Base-by-base conservation (phyloP, 192 early-diverging fungal species). In the Gonapodya sp. region DNA sequence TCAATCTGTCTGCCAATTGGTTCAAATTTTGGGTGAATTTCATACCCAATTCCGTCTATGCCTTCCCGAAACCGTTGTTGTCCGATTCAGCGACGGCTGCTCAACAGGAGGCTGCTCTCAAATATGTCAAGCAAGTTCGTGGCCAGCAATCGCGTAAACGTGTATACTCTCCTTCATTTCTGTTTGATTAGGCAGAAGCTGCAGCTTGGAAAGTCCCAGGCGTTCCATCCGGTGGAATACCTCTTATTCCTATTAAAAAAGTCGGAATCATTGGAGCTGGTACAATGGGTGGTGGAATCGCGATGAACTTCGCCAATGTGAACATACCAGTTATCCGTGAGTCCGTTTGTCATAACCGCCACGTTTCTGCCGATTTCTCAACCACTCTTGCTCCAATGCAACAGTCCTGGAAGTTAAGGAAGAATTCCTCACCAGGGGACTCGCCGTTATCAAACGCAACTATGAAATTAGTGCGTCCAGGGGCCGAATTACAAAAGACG, bases 231-330 rank as follows among this genome's bases (percentile, higher is more conserved):
- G 24, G 24, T 8, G 46, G 24, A 8, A 64, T 64, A 24, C 8
- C 8, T 8, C 46, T 64, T 8, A 64, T 64, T 64, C 46, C 46
- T 8, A 64, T 64, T 24, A 64, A 64, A 24, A 64, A 64, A 24
- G 46, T 64, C 46, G 46, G 46, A 64, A 24, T 64, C 46, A 64
- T 64, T 64, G 46, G 46, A 8, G 46, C 46, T 24, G 46, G 75
- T 8, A 77, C 75, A 33, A 77, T 77, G 75, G 75, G 75, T 33
- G 75, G 75, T 33, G 75, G 75, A 16, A 77, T 77, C 34, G 75
- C 75, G 8, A 77, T 77, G 75, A 77, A 77, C 31, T 77, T 77
- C 75, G 75, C 31, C 75, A 77, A 77, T 33, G 75, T 77, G 18
- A 33, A 33, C 8, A 77, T 77, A 14, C 75, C 75, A 18, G 18